phyloP scores from a whole-genome alignment of 2,329 filamentous ascomycete genomes.

The Colletotrichum neosansevieriae region DNA sequence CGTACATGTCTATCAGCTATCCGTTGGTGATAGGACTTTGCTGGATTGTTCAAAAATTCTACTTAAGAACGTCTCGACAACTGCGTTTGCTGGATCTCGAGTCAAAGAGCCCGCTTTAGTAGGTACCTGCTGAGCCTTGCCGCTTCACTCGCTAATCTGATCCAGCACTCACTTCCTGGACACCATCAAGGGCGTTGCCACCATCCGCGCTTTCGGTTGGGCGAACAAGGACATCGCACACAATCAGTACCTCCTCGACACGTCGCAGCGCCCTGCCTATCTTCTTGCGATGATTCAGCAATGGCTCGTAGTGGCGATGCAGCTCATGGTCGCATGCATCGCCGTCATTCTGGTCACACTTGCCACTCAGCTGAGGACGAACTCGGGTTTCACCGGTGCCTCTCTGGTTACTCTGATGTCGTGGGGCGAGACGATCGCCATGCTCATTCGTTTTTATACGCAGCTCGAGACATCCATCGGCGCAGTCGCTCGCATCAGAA shows the following conservation, averaged over 20 bases:
- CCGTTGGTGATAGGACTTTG: slow-evolving; percentile 57
- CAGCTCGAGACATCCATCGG: slow-evolving; percentile 44
- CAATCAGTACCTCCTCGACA: slow-evolving; percentile 61
- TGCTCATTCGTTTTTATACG: slow-evolving; percentile 49
- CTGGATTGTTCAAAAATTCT: slow-evolving; percentile 64
- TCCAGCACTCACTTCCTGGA: slow-evolving; percentile 60
- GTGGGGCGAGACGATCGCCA: slow-evolving; percentile 46
- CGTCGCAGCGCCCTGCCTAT: slow-evolving; percentile 66
- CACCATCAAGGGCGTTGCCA: slow-evolving; percentile 62
- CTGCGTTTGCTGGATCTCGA: slow-evolving; percentile 68
- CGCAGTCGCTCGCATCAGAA: slow-evolving; percentile 41
- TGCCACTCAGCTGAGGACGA: slow-evolving; percentile 53
- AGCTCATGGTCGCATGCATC: slow-evolving; percentile 60
- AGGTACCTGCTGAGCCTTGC: slow-evolving; percentile 38
- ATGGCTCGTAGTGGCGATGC: slow-evolving; percentile 64
- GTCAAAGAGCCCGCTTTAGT: slow-evolving; percentile 66
- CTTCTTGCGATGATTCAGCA: slow-evolving; percentile 66
- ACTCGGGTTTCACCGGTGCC: slow-evolving; percentile 50
- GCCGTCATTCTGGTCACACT: slow-evolving; percentile 61
- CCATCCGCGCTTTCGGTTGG: slow-evolving; percentile 68
- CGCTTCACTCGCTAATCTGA: background rate
- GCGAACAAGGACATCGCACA: slow-evolving; percentile 53
- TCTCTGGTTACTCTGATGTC: slow-evolving; percentile 51
- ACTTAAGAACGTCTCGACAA: slow-evolving; percentile 68
- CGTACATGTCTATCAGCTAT: slow-evolving; percentile 58